phyloP scores from a whole-genome alignment of 73 alveolate genomes.

The Paramecium sexaurelia region DNA sequence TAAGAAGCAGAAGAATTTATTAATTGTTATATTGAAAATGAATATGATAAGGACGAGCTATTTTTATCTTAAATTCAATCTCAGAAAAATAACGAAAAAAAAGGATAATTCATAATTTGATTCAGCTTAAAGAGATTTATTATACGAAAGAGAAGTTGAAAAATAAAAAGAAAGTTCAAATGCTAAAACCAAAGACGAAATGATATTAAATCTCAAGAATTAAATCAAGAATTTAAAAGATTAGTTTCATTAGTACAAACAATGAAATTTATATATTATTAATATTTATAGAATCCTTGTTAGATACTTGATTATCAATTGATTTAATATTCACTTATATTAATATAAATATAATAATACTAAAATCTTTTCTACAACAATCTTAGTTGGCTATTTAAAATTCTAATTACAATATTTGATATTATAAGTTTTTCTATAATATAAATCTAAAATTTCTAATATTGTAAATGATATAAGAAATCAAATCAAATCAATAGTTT shows the following conservation, averaged over 20 bases:
- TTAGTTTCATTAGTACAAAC: not conserved
- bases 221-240: not conserved
- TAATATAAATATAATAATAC: too few species aligned
- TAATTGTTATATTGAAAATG: not conserved
- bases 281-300: too few species aligned
- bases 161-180: not conserved
- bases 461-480: too few species aligned
- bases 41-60: slow-evolving; percentile 11
- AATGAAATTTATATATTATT: not conserved
- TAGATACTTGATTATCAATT: too few species aligned
- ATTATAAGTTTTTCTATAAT: too few species aligned
- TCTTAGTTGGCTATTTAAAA: too few species aligned
- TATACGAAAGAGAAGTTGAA: slow-evolving; percentile 38
- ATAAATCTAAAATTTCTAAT: too few species aligned
- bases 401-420: too few species aligned
- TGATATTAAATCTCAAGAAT: not conserved
- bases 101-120: not conserved
- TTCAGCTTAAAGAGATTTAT: not conserved
- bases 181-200: slow-evolving; percentile 27
- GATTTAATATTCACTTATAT: too few species aligned
- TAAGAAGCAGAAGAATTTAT: slow-evolving; percentile 8
- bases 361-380: too few species aligned
- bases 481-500: too few species aligned
- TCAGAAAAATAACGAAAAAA: not conserved
- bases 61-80: not conserved